phyloP scores from a whole-genome alignment of 1,284 basidiomycete species.

The Polyporus tsugae region DNA sequence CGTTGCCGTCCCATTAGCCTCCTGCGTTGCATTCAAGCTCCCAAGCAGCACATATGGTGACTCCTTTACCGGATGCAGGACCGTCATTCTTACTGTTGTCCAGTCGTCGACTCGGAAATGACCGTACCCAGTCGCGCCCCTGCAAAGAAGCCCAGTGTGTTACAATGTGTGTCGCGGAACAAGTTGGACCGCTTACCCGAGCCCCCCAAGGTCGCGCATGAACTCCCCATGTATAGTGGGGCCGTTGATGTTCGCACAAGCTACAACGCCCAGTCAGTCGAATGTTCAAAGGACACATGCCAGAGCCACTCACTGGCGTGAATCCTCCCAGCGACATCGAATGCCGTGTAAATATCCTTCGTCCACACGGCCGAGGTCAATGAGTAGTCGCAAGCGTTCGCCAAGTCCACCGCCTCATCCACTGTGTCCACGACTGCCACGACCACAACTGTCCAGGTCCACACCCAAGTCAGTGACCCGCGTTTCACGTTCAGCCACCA shows the following conservation, averaged over 20 bases:
- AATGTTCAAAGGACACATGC: not conserved
- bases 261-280: constrained; percentile 37
- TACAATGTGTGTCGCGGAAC: not conserved
- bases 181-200: constrained; percentile 37
- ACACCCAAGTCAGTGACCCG: not conserved
- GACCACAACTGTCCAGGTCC: constrained; percentile 46
- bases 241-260: constrained; percentile 51
- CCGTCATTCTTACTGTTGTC: constrained; percentile 53
- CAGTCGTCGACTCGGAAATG: constrained; percentile 60
- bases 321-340: constrained; percentile 58
- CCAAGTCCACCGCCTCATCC: constrained; percentile 61
- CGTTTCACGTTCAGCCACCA: constrained; percentile 5
- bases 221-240: constrained; percentile 42
- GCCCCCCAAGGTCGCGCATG: constrained; percentile 36
- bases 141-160: constrained; percentile 29
- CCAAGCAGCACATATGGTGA: constrained; percentile 20
- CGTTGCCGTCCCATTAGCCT: not conserved
- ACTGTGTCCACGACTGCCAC: constrained; percentile 55
- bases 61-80: constrained; percentile 47
- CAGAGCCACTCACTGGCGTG: constrained; percentile 49
- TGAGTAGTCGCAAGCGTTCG: constrained; percentile 64
- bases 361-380: constrained; percentile 65
- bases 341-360: constrained; percentile 52
- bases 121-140: constrained; percentile 61
- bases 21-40: constrained; percentile 2